phyloP scores from a whole-genome alignment of 768 basidiomycete species.

The Naganishia friedmannii region DNA sequence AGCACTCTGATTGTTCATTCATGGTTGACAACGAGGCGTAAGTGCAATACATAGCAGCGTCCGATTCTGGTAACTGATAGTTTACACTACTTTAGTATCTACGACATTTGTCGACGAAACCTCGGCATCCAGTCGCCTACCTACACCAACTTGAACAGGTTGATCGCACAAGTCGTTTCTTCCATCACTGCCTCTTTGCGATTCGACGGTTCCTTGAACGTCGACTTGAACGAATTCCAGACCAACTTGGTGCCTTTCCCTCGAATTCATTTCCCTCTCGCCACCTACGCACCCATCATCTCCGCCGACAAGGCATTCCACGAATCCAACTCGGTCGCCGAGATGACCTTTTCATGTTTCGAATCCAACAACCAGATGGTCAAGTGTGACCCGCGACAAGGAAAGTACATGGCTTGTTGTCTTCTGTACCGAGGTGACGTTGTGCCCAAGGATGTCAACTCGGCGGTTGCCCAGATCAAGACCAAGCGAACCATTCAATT shows the following conservation, averaged over 20 bases:
- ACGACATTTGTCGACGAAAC: conserved; percentile 98
- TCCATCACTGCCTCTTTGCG: conserved; percentile 95
- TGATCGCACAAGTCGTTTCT: conserved; percentile 98
- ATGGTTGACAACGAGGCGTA: conserved; percentile 97
- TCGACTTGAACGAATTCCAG: conserved; percentile 97
- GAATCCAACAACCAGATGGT: conserved; percentile 97
- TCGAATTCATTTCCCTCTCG: conserved; percentile 96
- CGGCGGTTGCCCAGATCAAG: conserved; percentile 89
- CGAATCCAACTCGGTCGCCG: conserved; percentile 93
- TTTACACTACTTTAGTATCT: conserved; percentile 61
- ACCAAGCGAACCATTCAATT: conserved; percentile 91
- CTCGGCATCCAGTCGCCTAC: conserved; percentile 79
- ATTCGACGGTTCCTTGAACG: conserved; percentile 95
- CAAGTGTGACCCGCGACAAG: conserved; percentile 92
- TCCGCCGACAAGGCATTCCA: conserved; percentile 89
- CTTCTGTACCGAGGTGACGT: conserved; percentile 93
- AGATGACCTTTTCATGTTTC: conserved; percentile 98
- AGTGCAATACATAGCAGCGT: conserved; percentile 30
- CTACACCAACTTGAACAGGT: conserved; percentile 87
- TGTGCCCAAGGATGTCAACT: conserved; percentile 91
- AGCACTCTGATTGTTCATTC: conserved; percentile 99
- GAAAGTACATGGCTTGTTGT: conserved; percentile 96
- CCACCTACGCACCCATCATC: conserved; percentile 90
- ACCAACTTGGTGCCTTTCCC: conserved; percentile 99
- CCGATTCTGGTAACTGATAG: neutral